phyloP scores from a whole-genome alignment of 2,329 filamentous ascomycete species.

The Rhexocercosporidium sp. region DNA sequence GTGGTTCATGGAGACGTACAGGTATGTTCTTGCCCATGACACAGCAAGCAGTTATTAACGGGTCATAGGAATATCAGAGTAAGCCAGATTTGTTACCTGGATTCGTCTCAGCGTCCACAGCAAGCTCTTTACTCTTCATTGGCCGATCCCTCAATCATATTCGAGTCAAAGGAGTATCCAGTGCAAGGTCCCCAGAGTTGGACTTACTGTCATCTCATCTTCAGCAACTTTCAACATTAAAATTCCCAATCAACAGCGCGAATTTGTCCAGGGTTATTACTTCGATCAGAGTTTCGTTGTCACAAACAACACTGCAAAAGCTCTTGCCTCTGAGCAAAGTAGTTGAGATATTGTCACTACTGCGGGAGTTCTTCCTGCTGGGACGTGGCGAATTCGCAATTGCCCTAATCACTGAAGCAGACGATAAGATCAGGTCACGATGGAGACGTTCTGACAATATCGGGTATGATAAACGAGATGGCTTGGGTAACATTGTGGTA shows the following conservation, averaged over 20 bases:
- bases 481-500: slow-evolving; percentile 67
- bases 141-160: slow-evolving; percentile 89
- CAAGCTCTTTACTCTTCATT: slow-evolving; percentile 86
- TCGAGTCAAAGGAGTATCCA: slow-evolving; percentile 56
- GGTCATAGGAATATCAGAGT: slow-evolving; percentile 60
- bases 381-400: slow-evolving; percentile 91
- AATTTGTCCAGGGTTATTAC: slow-evolving; percentile 75
- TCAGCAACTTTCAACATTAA: slow-evolving; percentile 68
- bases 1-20: slow-evolving; percentile 45
- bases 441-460: slow-evolving; percentile 69
- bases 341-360: slow-evolving; percentile 74
- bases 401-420: slow-evolving; percentile 83
- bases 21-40: slow-evolving; percentile 29
- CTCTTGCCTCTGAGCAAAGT: slow-evolving; percentile 80
- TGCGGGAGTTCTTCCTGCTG: slow-evolving; percentile 87
- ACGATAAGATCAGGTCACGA: slow-evolving; percentile 76
- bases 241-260: slow-evolving; percentile 74
- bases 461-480: slow-evolving; percentile 61
- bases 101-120: slow-evolving; percentile 77
- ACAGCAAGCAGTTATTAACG: slow-evolving; percentile 19
- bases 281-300: slow-evolving; percentile 79
- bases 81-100: slow-evolving; percentile 70
- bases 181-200: slow-evolving; percentile 53
- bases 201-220: slow-evolving; percentile 72
- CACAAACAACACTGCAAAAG: slow-evolving; percentile 81